Conservation (phyloP, 768 basidiomycete genomes). For the Xanthoconium purpureum region DNA sequence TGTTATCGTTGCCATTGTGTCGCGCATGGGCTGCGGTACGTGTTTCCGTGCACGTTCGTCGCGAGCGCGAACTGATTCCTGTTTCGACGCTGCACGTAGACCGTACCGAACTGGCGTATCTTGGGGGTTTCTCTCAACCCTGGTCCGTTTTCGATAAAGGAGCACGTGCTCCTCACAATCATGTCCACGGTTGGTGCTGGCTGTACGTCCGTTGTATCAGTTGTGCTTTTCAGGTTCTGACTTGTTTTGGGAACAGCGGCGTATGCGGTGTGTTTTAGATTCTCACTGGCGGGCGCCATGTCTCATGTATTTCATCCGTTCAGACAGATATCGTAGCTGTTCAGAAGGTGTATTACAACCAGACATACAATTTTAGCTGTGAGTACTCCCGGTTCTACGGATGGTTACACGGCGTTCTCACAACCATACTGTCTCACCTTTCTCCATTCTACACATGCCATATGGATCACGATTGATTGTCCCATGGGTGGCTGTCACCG, state of each 20-base stretch:
- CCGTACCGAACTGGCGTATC: constrained; percentile 50
- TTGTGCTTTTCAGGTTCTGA: neutral
- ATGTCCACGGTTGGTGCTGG: constrained; percentile 52
- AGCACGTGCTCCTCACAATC: constrained; percentile 64
- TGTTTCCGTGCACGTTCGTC: neutral
- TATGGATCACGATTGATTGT: neutral
- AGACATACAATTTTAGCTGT: constrained; percentile 52
- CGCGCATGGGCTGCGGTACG: constrained; percentile 54
- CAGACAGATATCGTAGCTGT: constrained; percentile 71
- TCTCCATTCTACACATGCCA: neutral
- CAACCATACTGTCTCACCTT: neutral
- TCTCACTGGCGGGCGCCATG: neutral
- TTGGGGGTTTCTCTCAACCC: constrained; percentile 67
- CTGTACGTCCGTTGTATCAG: constrained; percentile 17
- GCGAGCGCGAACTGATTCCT: neutral
- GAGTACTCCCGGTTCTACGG: constrained; percentile 13
- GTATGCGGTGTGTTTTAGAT: constrained; percentile 38
- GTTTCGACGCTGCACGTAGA: constrained; percentile 14
- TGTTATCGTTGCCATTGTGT: constrained; percentile 68
- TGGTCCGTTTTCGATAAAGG: constrained; percentile 76
- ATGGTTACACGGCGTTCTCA: neutral
- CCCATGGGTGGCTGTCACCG: neutral
- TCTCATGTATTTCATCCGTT: neutral
- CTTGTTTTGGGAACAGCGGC: constrained; percentile 32
- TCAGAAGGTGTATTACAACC: constrained; percentile 65